A percentile compares a stretch with the other conserved stretches of the same genome.
These are phyloP conservation scores for Cicer arietinum DNA, from an alignment of 306 rosid genomes.

Conservation along the genomic window DNA sequence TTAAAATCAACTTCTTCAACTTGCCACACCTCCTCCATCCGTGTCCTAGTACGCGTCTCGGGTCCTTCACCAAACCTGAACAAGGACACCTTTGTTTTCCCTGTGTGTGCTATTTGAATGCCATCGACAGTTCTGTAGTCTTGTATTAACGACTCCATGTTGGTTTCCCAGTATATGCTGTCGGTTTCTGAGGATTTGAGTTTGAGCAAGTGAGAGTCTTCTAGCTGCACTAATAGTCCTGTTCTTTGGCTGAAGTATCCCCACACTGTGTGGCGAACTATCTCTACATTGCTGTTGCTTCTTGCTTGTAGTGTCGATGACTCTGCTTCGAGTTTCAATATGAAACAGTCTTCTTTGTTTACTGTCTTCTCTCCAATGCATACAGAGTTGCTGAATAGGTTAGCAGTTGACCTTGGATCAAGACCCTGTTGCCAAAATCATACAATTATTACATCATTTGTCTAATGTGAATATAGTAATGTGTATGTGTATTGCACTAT, in stretches of 20 bases:
- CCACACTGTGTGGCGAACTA: slow-evolving; percentile 83
- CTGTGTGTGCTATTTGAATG: slow-evolving; percentile 75
- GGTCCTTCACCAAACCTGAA: slow-evolving; percentile 70
- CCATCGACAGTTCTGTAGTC: slow-evolving; percentile 78
- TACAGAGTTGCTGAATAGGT: slow-evolving; percentile 63
- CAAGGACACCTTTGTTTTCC: slow-evolving; percentile 70
- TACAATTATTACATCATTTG: background rate
- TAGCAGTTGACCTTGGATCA: slow-evolving; percentile 88
- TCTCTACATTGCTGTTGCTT: slow-evolving; percentile 80
- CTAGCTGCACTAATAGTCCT: slow-evolving; percentile 75
- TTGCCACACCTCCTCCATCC: slow-evolving; percentile 89
- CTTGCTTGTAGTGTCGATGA: slow-evolving; percentile 60
- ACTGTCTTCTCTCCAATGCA: slow-evolving; percentile 87
- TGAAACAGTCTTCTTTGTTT: slow-evolving; percentile 79
- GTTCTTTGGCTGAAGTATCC: slow-evolving; percentile 94
- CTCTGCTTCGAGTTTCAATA: slow-evolving; percentile 72
- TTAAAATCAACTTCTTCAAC: slow-evolving; percentile 91
- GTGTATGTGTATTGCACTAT: background rate
- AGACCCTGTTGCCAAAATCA: slow-evolving; percentile 63
- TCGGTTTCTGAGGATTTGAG: slow-evolving; percentile 58
- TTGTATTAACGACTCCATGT: slow-evolving; percentile 73
- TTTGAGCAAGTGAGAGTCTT: slow-evolving; percentile 82
- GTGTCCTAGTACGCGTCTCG: slow-evolving; percentile 64
- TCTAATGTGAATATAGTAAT: slow-evolving; percentile 11
- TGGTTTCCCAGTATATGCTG: slow-evolving; percentile 84